phyloP scores from a whole-genome alignment of 2,329 filamentous ascomycete genomes.

The Chaetomiaceae sp. region DNA sequence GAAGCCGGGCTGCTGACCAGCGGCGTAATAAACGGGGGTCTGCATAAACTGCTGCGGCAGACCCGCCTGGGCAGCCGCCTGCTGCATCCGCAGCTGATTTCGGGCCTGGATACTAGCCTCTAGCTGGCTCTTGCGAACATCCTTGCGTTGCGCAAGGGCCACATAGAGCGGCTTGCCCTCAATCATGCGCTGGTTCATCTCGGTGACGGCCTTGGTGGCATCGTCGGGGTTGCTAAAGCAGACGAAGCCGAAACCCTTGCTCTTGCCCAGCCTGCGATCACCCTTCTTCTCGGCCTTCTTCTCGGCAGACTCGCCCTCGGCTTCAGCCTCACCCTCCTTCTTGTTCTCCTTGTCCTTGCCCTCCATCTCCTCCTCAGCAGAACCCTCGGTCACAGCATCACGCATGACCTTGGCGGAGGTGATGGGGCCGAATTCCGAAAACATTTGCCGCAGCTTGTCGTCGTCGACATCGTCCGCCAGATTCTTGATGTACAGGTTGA shows the following conservation, averaged over 20 bases:
- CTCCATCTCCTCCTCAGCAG: constrained; percentile 53
- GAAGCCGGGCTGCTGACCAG: constrained; percentile 71
- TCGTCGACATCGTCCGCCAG: constrained; percentile 95
- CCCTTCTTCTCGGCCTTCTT: constrained; percentile 59
- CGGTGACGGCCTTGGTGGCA: constrained; percentile 96
- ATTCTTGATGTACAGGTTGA: constrained; percentile 99
- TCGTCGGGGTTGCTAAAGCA: constrained; percentile 99
- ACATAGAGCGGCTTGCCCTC: constrained; percentile 96
- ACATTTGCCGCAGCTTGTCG: constrained; percentile 93
- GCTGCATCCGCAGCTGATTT: constrained; percentile 97
- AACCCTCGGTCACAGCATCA: constrained; percentile 59
- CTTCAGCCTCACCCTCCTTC: constrained; percentile 46
- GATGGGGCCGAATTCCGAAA: constrained; percentile 86
- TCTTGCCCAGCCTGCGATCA: constrained; percentile 81
- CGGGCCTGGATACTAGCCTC: constrained; percentile 99
- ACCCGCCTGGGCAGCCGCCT: constrained; percentile 84
- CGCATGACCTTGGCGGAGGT: constrained; percentile 99
- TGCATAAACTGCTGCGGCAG: constrained; percentile 87
- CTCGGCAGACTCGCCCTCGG: constrained; percentile 48
- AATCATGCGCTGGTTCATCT: constrained; percentile 99
- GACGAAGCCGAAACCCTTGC: constrained; percentile 99
- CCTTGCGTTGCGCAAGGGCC: constrained; percentile 97
- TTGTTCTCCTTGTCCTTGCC: constrained; percentile 47
- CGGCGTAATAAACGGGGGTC: constrained; percentile 86
- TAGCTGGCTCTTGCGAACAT: constrained; percentile 98